Evolutionary conservation across 176 grass and related monocot genomes (phyloP).

Genomic region (Pontederia paniculata): DNA sequence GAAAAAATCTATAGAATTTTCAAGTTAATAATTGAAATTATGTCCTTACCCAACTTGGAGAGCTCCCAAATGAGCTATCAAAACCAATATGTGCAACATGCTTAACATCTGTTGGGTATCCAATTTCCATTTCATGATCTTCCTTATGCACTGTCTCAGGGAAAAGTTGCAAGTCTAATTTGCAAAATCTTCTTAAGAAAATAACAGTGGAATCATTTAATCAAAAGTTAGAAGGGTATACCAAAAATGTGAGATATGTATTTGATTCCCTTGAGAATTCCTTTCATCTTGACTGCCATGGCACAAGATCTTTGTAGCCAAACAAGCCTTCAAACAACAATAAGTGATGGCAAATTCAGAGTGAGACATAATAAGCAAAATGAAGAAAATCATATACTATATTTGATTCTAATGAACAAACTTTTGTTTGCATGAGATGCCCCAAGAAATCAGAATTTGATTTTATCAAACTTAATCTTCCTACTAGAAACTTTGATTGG

Average conservation of each 20-base stretch:
- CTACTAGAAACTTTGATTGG: too few species aligned
- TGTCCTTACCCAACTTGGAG: constrained; percentile 72
- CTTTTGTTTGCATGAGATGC: too few species aligned
- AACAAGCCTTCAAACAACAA: constrained; percentile 7
- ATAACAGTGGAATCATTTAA: too few species aligned
- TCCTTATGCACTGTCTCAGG: too few species aligned
- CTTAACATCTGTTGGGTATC: constrained; percentile 83
- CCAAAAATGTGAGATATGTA: constrained; percentile 66
- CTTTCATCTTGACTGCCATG: constrained; percentile 76
- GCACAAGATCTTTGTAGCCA: constrained; percentile 4
- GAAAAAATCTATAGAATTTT: not conserved
- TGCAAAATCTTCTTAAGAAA: too few species aligned
- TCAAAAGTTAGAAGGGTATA: not conserved
- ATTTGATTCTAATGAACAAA: constrained; percentile 17
- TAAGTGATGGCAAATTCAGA: not conserved
- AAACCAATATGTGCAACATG: constrained; percentile 88
- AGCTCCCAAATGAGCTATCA: constrained; percentile 37
- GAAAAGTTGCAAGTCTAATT: too few species aligned
- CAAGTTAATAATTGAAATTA: not conserved
- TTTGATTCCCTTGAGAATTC: constrained; percentile 64
- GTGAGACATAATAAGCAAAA: constrained; percentile 5
- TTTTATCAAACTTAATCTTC: too few species aligned
- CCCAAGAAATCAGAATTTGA: too few species aligned
- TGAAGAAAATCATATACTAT: constrained; percentile 6
- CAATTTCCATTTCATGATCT: constrained; percentile 92